These are phyloP conservation scores for Metschnikowia lachancei DNA, from an alignment of 805 yeast genomes.

Conservation along the genomic window DNA sequence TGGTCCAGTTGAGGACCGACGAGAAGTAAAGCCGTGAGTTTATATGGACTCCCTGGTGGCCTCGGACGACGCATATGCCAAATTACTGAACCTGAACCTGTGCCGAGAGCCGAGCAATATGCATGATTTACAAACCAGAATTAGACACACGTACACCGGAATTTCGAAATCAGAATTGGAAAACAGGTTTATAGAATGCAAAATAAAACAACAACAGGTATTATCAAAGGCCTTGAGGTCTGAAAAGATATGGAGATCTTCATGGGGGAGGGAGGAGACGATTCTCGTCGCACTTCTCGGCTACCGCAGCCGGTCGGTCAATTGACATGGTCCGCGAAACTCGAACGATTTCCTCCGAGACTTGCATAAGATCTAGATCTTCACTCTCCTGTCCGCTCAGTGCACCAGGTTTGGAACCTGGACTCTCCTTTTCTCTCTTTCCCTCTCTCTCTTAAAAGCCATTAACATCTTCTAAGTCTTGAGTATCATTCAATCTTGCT, in stretches of 20 bases:
- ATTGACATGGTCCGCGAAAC: constrained; percentile 8
- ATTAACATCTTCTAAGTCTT: constrained; percentile 1
- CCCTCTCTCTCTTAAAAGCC: neutral
- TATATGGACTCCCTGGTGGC: neutral
- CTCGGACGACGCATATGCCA: constrained; percentile 6
- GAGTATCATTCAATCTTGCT: neutral
- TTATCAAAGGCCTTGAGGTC: neutral
- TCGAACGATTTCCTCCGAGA: constrained; percentile 1
- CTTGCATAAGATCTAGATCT: constrained; percentile 3
- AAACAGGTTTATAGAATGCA: neutral
- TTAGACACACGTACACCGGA: neutral
- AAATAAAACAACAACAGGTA: neutral
- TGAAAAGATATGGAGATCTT: neutral
- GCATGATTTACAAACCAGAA: neutral
- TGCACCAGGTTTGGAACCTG: neutral
- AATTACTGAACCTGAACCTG: neutral
- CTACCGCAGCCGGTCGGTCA: constrained; percentile 1
- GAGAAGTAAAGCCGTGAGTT: neutral
- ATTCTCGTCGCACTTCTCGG: neutral
- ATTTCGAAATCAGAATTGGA: neutral
- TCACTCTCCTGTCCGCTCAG: constrained; percentile 6
- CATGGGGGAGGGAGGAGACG: neutral
- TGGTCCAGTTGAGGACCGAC: neutral
- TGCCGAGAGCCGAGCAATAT: neutral
- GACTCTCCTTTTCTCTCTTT: no score